Base-by-base conservation (phyloP, 768 basidiomycete genomes). In the Phallus indusiatus region DNA sequence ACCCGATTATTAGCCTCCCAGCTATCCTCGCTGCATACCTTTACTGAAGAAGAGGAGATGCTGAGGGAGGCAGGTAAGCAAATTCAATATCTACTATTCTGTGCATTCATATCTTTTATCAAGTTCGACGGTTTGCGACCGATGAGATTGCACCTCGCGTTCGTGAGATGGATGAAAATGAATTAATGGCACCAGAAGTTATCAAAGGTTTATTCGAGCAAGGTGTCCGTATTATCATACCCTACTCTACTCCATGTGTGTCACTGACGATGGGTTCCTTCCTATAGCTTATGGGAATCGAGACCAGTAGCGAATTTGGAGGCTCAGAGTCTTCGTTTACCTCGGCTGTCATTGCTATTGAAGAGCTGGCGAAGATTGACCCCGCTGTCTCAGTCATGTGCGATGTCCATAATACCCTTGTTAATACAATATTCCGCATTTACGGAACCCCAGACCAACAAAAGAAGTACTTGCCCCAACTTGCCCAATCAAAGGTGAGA, bases 361-460 rank as follows among this genome's bases (percentile, higher is more conserved):
- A 99, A 66, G 96, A 99, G 70, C 86, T 99, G 28, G 95, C 96
- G 35, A 94, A 90, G 67, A 78, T 97, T 37, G 96, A 99, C 70
- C 92, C 96, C 0, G 90, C 90, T 2, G 95, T 99, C 16, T 96
- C 94, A 4, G 96, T 98, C 24, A 74, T 95, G 70, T 94, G 91
- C 64, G 96, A 99, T 68, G 96, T 99, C 4, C 96, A 99, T 78
- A 98, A 98, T 71, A 99, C 96, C 12, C 84, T 99, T 42, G 91
- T 97, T 63, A 95, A 97, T 74, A 96, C 95, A 36, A 86, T 98
- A 64, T 72, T 98, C 65, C 83, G 95, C 60, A 83, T 83, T 65
- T 88, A 96, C 67, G 95, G 85, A 1, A 87, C 82, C 7, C 78
- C 88, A 62, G 88, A 85, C 66, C 88, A 98, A 67, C 81, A 93